A percentile compares a stretch with the other conserved stretches of the same genome.
Evolutionary conservation across 2,329 filamentous ascomycete genomes (phyloP).

Genomic region (Pseudovirgaria hyperparasitica): DNA sequence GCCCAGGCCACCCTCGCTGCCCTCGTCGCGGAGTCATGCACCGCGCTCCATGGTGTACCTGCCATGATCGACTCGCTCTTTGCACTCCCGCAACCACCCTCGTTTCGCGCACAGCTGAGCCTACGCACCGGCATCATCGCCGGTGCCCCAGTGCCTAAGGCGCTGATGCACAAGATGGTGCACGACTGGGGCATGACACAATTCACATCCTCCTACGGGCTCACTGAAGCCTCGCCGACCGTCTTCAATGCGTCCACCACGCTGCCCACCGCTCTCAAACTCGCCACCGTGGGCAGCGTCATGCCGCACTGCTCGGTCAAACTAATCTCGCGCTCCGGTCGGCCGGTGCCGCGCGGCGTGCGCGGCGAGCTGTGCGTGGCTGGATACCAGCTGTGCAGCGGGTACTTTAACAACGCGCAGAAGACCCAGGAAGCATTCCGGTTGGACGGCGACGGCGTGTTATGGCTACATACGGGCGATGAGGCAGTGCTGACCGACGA

Average conservation of each 20-base stretch:
- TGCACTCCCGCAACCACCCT: conserved; percentile 31
- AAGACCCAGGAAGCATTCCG: conserved; percentile 63
- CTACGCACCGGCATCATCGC: conserved; percentile 69
- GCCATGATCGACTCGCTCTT: conserved; percentile 68
- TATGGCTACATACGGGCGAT: conserved; percentile 28
- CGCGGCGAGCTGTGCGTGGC: conserved; percentile 66
- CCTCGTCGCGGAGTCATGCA: conserved; percentile 41
- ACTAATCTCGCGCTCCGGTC: conserved; percentile 56
- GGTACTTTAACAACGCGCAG: conserved; percentile 53
- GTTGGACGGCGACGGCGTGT: conserved; percentile 46
- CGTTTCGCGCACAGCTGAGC: conserved; percentile 21
- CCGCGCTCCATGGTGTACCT: conserved; percentile 67
- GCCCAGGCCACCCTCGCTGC: conserved; percentile 51
- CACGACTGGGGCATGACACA: conserved; percentile 62
- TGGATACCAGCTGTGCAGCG: conserved; percentile 61
- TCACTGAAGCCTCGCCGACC: conserved; percentile 69
- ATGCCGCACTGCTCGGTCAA: conserved; percentile 65
- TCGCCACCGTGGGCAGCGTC: conserved; percentile 62
- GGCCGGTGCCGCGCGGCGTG: conserved; percentile 52
- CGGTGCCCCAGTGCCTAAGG: conserved; percentile 61
- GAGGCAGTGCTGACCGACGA: conserved; percentile 26
- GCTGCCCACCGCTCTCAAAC: conserved; percentile 52
- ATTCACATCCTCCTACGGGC: conserved; percentile 44
- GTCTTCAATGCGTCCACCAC: conserved; percentile 71
- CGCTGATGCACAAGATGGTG: conserved; percentile 62